These are phyloP conservation scores for Colletotrichum cordylinicola DNA, from an alignment of 2,329 filamentous ascomycete species.

Conservation along the genomic window DNA sequence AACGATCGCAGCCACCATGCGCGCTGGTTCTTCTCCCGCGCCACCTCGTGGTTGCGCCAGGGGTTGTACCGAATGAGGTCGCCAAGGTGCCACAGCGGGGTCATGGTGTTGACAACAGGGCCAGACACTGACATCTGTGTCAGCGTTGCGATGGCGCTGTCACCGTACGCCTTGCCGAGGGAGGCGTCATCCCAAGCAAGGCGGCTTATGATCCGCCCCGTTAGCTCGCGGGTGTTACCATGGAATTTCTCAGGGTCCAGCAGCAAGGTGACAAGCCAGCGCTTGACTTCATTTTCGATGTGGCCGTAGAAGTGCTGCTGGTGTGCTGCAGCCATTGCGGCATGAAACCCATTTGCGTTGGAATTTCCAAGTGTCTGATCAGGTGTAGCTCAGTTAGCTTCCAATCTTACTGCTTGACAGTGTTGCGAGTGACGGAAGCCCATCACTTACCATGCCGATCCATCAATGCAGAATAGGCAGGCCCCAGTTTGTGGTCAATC, in stretches of 20 bases:
- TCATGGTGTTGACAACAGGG: slow-evolving; percentile 54
- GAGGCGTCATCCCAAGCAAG: slow-evolving; percentile 56
- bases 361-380: slow-evolving; percentile 49
- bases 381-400: not conserved
- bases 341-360: slow-evolving; percentile 58
- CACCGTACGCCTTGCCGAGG: slow-evolving; percentile 49
- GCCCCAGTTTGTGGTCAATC: slow-evolving; percentile 53
- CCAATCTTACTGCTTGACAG: not conserved
- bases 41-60: slow-evolving; percentile 52
- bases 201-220: slow-evolving; percentile 54
- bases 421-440: not conserved
- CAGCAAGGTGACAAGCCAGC: slow-evolving; percentile 50
- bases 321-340: slow-evolving; percentile 49
- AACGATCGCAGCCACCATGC: slow-evolving; percentile 52
- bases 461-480: slow-evolving; percentile 55
- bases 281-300: slow-evolving; percentile 50
- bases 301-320: slow-evolving; percentile 52
- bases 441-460: slow-evolving; percentile 50
- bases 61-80: slow-evolving; percentile 45
- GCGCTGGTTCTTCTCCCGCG: slow-evolving; percentile 47
- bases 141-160: slow-evolving; percentile 51
- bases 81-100: slow-evolving; percentile 52
- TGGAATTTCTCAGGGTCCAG: slow-evolving; percentile 52
- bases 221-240: slow-evolving; percentile 52
- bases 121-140: slow-evolving; percentile 59